Evolutionary conservation across 208 protist genomes (phyloP).

Genomic region (Novymonas esmeraldas): DNA sequence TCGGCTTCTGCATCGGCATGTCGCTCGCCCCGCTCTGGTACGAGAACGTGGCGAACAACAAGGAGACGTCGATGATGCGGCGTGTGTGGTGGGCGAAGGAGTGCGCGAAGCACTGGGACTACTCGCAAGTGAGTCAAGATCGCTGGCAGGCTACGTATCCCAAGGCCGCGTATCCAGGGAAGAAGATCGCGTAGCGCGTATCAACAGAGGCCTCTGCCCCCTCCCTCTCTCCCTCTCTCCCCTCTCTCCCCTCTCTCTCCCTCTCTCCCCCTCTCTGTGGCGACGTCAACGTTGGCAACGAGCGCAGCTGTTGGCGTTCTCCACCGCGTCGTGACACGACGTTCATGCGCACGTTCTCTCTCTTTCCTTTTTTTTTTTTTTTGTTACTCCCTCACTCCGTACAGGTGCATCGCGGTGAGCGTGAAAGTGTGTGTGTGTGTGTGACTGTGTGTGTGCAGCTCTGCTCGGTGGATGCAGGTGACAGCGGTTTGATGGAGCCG

Average conservation of each 20-base stretch:
- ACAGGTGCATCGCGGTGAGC: background rate
- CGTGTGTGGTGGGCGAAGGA: slow-evolving; percentile 93
- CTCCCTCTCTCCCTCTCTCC: background rate
- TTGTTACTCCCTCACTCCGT: background rate
- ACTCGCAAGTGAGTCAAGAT: slow-evolving; percentile 72
- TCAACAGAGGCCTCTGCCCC: background rate
- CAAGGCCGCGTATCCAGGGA: slow-evolving; percentile 53
- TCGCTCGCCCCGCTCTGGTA: slow-evolving; percentile 69
- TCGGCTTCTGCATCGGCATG: slow-evolving; percentile 84
- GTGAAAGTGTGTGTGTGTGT: background rate
- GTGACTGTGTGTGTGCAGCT: background rate
- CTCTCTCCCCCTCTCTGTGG: background rate
- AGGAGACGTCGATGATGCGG: slow-evolving; percentile 92
- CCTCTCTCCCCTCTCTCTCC: background rate
- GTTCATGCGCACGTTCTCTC: too few relatives aligned
- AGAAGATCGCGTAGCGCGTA: slow-evolving; percentile 37
- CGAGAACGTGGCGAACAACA: slow-evolving; percentile 83
- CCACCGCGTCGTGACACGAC: too few relatives aligned
- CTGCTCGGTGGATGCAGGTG: too few relatives aligned
- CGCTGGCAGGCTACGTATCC: slow-evolving; percentile 72
- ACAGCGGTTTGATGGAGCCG: too few relatives aligned
- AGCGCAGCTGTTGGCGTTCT: too few relatives aligned
- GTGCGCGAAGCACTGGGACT: slow-evolving; percentile 91
- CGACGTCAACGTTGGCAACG: too few relatives aligned
- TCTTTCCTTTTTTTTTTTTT: too few relatives aligned